phyloP scores from a whole-genome alignment of 306 rosid species.

The Castanopsis chinensis region DNA sequence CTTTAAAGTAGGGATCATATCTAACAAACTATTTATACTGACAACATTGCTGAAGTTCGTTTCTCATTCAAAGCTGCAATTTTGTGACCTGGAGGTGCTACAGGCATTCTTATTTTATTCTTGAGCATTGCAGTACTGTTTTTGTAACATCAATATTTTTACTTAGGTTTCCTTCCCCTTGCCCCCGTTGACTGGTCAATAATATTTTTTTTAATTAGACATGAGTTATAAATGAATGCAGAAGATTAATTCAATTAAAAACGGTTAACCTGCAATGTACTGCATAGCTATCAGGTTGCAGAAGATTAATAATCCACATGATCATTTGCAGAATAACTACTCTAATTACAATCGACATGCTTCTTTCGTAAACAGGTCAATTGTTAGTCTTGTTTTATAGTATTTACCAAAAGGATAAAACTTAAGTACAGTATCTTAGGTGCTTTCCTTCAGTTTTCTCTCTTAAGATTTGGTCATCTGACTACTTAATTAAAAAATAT shows the following conservation, averaged over 20 bases:
- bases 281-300: neutral
- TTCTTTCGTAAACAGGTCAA: too few species aligned
- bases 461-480: too few species aligned
- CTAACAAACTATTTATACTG: constrained; percentile 14
- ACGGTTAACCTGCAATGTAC: neutral
- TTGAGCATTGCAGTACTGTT: constrained; percentile 16
- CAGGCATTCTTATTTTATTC: constrained; percentile 13
- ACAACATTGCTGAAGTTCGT: constrained; percentile 14
- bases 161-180: constrained; percentile 13
- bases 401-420: too few species aligned
- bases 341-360: too few species aligned
- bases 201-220: neutral
- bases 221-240: neutral
- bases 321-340: too few species aligned
- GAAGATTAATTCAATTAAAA: neutral
- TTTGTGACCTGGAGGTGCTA: constrained; percentile 1
- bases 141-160: neutral
- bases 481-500: too few species aligned
- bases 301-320: too few species aligned
- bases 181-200: constrained; percentile 2
- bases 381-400: too few species aligned
- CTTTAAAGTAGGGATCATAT: neutral
- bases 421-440: fast-evolving
- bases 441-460: fast-evolving
- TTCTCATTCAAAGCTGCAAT: constrained; percentile 12